These are phyloP conservation scores for Pugionium cornutum DNA, from an alignment of 345 rosid genomes.

Conservation along the genomic window DNA sequence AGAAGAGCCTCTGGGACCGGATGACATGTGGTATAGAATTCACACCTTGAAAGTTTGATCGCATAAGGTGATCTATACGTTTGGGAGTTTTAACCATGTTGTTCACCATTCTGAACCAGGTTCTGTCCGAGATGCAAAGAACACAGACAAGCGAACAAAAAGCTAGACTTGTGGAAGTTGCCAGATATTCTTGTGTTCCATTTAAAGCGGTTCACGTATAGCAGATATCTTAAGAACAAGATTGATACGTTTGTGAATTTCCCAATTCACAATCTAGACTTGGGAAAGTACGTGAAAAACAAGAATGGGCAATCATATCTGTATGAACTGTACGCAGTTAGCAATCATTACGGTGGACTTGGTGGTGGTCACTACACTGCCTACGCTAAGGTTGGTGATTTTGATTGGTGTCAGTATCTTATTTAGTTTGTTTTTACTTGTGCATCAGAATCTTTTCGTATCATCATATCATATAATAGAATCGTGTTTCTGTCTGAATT, in stretches of 20 bases:
- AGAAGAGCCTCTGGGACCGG: slow-evolving; percentile 95
- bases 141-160: slow-evolving; percentile 94
- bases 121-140: slow-evolving; percentile 94
- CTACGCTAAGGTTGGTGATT: slow-evolving; percentile 72
- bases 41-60: slow-evolving; percentile 8
- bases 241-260: slow-evolving; percentile 87
- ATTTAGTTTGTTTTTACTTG: background rate
- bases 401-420: background rate
- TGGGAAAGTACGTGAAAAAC: slow-evolving; percentile 72
- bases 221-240: slow-evolving; percentile 91
- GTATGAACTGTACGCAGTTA: slow-evolving; percentile 86
- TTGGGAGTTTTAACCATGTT: slow-evolving; percentile 8
- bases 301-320: slow-evolving; percentile 58
- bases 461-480: background rate
- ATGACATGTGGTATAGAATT: slow-evolving; percentile 86
- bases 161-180: slow-evolving; percentile 89
- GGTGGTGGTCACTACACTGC: slow-evolving; percentile 99
- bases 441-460: background rate
- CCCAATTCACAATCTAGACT: slow-evolving; percentile 80
- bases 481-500: too few relatives aligned
- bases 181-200: slow-evolving; percentile 96
- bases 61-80: slow-evolving; percentile 2
- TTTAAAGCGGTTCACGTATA: slow-evolving; percentile 86
- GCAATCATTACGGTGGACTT: slow-evolving; percentile 96
- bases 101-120: slow-evolving; percentile 49